Evolutionary conservation across 441 rosid genomes (phyloP), one percentile per base, ranked within the genome.

Genomic region (Erodium trifolium): DNA sequence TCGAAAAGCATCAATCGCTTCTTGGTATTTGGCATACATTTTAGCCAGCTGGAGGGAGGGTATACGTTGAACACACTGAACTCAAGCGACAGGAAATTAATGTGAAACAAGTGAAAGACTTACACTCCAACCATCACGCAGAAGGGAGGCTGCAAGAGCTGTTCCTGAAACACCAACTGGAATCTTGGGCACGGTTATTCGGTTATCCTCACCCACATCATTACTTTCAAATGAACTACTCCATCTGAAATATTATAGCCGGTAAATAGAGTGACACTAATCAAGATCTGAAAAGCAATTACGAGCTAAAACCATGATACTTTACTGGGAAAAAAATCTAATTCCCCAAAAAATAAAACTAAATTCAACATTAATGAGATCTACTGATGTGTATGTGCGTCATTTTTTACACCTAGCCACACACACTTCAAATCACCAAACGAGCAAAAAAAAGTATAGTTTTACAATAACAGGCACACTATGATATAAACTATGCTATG

Each of bases 71-170:
- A 17, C 71, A 67, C 31, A 49, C 19, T 45, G 34, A 37, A 16
- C 47, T 16, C 14, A 65, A 57, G 53, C 51, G 27, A 65, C 23
- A 23, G 7, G 13, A 34, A 31, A 67, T 39, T 63, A 72, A 64
- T 73, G 31, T 19, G 63, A 59, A 79, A 63, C 31, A 67, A 34
- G 62, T 57, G 31, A 53, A 31, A 71, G 23, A 53, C 96, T 87
- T 78, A 94, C 99, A 84, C 99, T 94, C 99, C 99, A 94, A 65
- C 99, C 99, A 78, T 94, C 99, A 68, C 98, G 97, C 76, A 94
- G 81, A 77, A 94, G 85, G 67, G 98, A 91, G 72, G 99, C 96
- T 37, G 99, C 99, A 73, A 94, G 76, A 23, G 97, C 93, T 29
- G 97, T 94, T 83, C 97, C 99, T 57, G 97, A 94, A 71, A 94